Percentiles rank a stretch among this genome's conserved stretches.
phyloP scores from a whole-genome alignment of 805 yeast genomes.

The Starmerella powellii region DNA sequence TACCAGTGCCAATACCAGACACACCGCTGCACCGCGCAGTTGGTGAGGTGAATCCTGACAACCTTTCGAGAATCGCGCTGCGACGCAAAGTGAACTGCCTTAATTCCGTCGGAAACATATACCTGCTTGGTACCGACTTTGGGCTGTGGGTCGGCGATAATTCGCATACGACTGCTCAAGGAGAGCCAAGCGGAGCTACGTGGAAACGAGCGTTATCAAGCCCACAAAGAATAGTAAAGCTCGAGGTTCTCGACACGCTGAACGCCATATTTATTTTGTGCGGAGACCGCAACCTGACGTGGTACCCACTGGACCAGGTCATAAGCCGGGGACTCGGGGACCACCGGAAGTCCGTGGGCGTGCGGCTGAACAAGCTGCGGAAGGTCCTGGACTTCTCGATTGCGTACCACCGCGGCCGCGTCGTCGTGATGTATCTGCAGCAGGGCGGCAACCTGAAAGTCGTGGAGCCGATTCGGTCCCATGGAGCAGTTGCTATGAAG shows the following conservation, averaged over 20 bases:
- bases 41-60: conserved; percentile 1
- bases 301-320: conserved; percentile 52
- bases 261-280: conserved; percentile 45
- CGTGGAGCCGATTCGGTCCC: conserved; percentile 39
- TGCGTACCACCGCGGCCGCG: conserved; percentile 56
- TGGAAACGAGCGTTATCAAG: conserved; percentile 48
- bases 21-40: conserved; percentile 29
- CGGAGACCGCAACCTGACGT: conserved; percentile 46
- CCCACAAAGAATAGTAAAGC: conserved; percentile 32
- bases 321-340: conserved; percentile 27
- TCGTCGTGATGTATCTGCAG: conserved; percentile 45
- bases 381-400: conserved; percentile 46
- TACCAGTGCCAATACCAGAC: conserved; percentile 27
- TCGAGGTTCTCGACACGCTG: conserved; percentile 48
- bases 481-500: conserved; percentile 18
- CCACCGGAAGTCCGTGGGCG: conserved; percentile 33
- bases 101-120: conserved; percentile 31
- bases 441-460: conserved; percentile 50
- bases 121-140: conserved; percentile 45
- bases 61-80: conserved; percentile 24
- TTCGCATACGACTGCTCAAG: conserved; percentile 18
- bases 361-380: conserved; percentile 31
- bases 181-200: conserved; percentile 21
- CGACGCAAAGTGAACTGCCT: conserved; percentile 33
- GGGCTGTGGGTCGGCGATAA: conserved; percentile 44